These are phyloP conservation scores for Macroventuria anomochaeta DNA, from an alignment of 2,329 filamentous ascomycete species.

Conservation along the genomic window DNA sequence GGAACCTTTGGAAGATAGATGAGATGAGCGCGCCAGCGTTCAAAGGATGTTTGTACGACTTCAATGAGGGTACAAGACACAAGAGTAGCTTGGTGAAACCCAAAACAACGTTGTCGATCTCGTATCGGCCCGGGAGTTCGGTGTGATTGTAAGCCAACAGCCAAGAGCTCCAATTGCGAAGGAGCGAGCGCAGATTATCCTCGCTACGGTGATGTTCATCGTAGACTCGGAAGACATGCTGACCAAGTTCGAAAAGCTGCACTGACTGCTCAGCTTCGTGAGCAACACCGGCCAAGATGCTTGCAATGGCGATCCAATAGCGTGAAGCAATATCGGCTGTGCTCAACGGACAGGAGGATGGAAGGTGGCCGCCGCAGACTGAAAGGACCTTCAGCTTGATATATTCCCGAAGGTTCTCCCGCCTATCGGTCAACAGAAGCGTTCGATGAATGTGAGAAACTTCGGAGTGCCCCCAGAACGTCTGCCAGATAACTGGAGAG, in stretches of 20 bases:
- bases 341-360: slow-evolving; percentile 40
- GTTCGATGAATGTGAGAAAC: slow-evolving; percentile 36
- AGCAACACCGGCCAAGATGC: slow-evolving; percentile 39
- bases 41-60: slow-evolving; percentile 50
- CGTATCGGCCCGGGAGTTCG: slow-evolving; percentile 46
- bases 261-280: slow-evolving; percentile 32
- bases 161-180: slow-evolving; percentile 42
- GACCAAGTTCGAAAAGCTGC: slow-evolving; percentile 47
- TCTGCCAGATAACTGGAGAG: slow-evolving; percentile 43
- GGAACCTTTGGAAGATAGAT: slow-evolving; percentile 44
- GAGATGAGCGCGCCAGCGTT: slow-evolving; percentile 39
- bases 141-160: slow-evolving; percentile 43
- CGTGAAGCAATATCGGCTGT: slow-evolving; percentile 39
- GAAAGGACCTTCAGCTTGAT: slow-evolving; percentile 42
- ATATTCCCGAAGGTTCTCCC: slow-evolving; percentile 33
- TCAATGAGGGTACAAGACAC: slow-evolving; percentile 48
- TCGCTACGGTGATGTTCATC: slow-evolving; percentile 45
- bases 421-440: slow-evolving; percentile 38
- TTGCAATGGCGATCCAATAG: slow-evolving; percentile 45
- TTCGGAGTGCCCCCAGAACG: slow-evolving; percentile 36
- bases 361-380: slow-evolving; percentile 44
- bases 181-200: slow-evolving; percentile 33
- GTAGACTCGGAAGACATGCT: slow-evolving; percentile 44
- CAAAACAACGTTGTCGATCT: slow-evolving; percentile 45
- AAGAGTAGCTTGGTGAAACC: slow-evolving; percentile 52